Base-by-base conservation (phyloP, 225 moss, liverwort and hornwort species). In the Sphagnum contortum region DNA sequence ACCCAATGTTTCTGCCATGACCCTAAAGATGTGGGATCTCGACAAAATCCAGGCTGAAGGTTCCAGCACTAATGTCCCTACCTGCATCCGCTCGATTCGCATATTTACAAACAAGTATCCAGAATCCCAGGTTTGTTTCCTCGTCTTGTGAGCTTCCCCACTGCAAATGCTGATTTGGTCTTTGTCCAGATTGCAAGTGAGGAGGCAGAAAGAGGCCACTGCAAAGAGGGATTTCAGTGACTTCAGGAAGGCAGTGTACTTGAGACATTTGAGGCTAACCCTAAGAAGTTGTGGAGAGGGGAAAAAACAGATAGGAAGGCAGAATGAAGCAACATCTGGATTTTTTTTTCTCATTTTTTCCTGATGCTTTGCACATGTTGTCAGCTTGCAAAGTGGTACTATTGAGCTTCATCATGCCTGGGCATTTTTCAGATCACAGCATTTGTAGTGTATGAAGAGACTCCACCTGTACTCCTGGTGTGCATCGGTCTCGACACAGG, bases 21-120 rank as follows among this genome's bases (percentile, higher is more conserved):
- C 77, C 74, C 71, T 98, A 73, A 98, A 93, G 86, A 87, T 93
- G 93, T 98, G 98, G 98, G 98, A 98, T 74, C 77, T 98, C 62
- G 98, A 98, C 77, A 98, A 88, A 77, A 87, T 98, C 62, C 85
- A 82, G 61, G 71, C 91, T 3, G 98, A 98, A 81, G 91, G 93
- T 29, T 98, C 98, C 59, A 91, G 93, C 69, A 89, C 80, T 12
- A 78, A 82, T 52, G 90, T 88, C 56, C 98, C 98, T 72, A 91
- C 86, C 49, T 89, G 93, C 71, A 75, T 98, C 66, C 87, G 89
- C 64, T 89, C 85, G 53, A 76, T 93, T 62, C 87, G 87, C 12
- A 72, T 98, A 61, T 98, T 98, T 64, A 83, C 89, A 57, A 81
- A 76, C 69, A 98, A 98, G 82, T 91, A 81, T 69, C 91, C 93